A percentile compares a stretch with the other conserved stretches of the same genome.
phyloP scores from a whole-genome alignment of 129 eudicot genomes.

The Scalesia atractyloides region DNA sequence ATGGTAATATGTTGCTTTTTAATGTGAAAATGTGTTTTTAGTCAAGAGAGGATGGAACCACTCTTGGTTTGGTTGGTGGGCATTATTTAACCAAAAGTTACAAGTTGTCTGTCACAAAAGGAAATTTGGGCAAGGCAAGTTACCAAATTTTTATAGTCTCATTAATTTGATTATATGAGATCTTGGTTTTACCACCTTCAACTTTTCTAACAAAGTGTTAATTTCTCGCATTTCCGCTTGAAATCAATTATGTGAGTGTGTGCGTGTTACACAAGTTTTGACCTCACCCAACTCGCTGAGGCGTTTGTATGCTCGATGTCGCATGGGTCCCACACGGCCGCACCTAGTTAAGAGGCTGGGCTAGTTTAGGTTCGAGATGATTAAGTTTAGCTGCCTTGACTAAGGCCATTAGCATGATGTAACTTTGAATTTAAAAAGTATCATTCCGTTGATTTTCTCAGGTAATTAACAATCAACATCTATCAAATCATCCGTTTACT shows the following conservation, averaged over 20 bases:
- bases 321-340: constrained; percentile 10
- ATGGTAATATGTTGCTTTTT: constrained; percentile 24
- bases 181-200: constrained; percentile 32
- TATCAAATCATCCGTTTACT: constrained; percentile 16
- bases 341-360: not conserved
- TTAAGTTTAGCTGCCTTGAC: constrained; percentile 28
- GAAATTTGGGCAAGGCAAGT: constrained; percentile 31
- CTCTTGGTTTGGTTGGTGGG: constrained; percentile 62
- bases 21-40: constrained; percentile 37
- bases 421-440: not conserved
- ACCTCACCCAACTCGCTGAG: not conserved
- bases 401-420: constrained; percentile 25
- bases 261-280: not conserved
- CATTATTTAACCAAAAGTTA: constrained; percentile 41
- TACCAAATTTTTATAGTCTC: constrained; percentile 26
- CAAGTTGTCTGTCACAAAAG: constrained; percentile 18
- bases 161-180: constrained; percentile 3
- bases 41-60: constrained; percentile 96
- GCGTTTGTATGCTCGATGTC: not conserved
- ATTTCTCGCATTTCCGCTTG: constrained; percentile 4
- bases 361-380: constrained; percentile 24
- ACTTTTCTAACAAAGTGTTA: not conserved
- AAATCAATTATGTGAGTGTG: not conserved
- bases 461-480: constrained; percentile 15
- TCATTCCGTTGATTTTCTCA: not conserved